Percentiles rank a stretch among this genome's conserved stretches.
These are phyloP conservation scores for Neopestalotiopsis clavispora DNA, from an alignment of 2,329 filamentous ascomycete species.

Conservation along the genomic window DNA sequence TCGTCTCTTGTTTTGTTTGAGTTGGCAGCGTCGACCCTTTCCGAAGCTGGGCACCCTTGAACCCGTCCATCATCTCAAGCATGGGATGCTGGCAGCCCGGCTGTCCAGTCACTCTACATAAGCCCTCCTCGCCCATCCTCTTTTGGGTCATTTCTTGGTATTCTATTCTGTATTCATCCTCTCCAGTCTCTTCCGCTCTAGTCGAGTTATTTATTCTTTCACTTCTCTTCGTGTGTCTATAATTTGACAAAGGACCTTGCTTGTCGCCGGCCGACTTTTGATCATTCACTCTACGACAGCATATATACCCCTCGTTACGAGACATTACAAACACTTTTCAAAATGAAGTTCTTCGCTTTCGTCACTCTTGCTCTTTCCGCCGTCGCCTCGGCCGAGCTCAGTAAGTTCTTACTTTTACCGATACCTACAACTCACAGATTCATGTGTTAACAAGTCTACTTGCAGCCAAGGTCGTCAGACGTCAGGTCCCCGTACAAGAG, in stretches of 20 bases:
- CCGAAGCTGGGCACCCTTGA: background rate
- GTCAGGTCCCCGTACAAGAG: conserved; percentile 34
- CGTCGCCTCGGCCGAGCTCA: conserved; percentile 47
- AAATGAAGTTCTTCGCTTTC: conserved; percentile 58
- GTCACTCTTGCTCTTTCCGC: conserved; percentile 52
- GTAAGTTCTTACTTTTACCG: conserved; percentile 26
- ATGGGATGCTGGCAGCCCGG: background rate
- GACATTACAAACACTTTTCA: conserved; percentile 36
- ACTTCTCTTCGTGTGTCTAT: conserved; percentile 32
- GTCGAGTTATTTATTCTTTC: conserved; percentile 23
- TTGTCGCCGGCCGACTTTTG: conserved; percentile 59
- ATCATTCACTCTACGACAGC: conserved; percentile 32
- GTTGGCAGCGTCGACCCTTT: background rate
- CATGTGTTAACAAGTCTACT: conserved; percentile 16
- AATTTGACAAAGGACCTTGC: conserved; percentile 35
- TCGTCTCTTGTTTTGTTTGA: conserved; percentile 15
- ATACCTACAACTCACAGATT: conserved; percentile 6
- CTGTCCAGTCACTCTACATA: conserved; percentile 16
- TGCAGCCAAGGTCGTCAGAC: conserved; percentile 39
- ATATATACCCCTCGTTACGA: conserved; percentile 21
- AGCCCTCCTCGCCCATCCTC: conserved; percentile 23
- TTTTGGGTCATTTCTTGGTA: conserved; percentile 18
- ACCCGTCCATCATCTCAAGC: conserved; percentile 2
- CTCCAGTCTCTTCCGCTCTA: conserved; percentile 21
- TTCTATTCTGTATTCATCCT: conserved; percentile 23